Percentiles rank a stretch among this genome's conserved stretches.
Conservation (phyloP, 768 basidiomycete species). For the Asterophora lycoperdoides region DNA sequence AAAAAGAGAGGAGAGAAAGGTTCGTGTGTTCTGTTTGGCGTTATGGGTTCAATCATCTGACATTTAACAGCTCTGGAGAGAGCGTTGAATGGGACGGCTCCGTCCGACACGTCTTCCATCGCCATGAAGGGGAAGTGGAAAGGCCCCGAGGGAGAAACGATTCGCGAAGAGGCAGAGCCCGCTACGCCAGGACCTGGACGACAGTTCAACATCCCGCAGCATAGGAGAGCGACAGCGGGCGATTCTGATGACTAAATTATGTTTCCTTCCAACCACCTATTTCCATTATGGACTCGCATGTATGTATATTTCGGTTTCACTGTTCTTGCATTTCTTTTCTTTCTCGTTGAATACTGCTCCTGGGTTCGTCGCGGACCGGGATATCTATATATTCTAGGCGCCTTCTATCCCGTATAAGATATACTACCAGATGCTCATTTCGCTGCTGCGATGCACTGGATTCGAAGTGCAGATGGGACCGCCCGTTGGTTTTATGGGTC, state of each 20-base stretch:
- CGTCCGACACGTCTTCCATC: constrained; percentile 23
- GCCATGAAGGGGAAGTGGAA: constrained; percentile 27
- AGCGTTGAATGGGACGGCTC: constrained; percentile 29
- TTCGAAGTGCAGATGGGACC: constrained; percentile 42
- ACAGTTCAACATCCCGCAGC: constrained; percentile 18
- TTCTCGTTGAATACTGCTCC: constrained; percentile 2
- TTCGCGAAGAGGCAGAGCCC: constrained; percentile 32
- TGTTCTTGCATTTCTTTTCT: background rate
- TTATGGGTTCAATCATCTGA: background rate
- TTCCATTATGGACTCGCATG: constrained; percentile 3
- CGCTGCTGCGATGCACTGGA: constrained; percentile 38
- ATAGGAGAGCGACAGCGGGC: constrained; percentile 25
- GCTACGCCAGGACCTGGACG: constrained; percentile 25
- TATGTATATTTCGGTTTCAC: constrained; percentile 9
- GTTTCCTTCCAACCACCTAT: constrained; percentile 2
- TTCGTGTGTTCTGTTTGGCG: constrained; percentile 9
- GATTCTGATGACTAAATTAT: constrained; percentile 21
- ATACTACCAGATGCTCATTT: constrained; percentile 26
- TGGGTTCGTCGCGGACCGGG: constrained; percentile 7
- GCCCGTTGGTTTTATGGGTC: constrained; percentile 39
- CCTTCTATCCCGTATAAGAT: constrained; percentile 9
- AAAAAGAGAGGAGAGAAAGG: constrained; percentile 90
- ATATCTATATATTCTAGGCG: constrained; percentile 9
- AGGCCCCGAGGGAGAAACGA: constrained; percentile 29
- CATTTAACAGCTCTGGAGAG: constrained; percentile 27